Evolutionary conservation across 768 basidiomycete species (phyloP), one percentile per base, ranked within the genome.

Genomic region (Tricholoma furcatifolium): DNA sequence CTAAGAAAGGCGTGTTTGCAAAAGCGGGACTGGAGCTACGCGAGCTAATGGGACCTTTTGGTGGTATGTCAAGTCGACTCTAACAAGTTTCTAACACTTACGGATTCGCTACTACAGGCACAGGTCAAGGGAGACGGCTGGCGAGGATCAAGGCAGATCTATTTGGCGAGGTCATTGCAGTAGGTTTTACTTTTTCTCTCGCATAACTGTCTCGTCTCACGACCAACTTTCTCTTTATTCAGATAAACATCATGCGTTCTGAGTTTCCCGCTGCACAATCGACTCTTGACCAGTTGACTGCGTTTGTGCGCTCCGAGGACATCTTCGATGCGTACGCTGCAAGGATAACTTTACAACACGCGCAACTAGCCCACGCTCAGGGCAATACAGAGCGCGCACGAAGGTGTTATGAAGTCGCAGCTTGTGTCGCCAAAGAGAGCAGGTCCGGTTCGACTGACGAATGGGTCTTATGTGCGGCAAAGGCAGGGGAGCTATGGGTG

Each of bases 1-100:
- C 90, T 3, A 88, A 85, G 70, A 77, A 85, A 53, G 83, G 80
- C 43, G 70, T 87, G 0, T 92, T 90, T 68, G 83, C 87, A 0
- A 65, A 66, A 6, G 88, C 87, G 55, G 90, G 87, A 0, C 45
- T 87, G 6, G 64, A 70, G 18, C 66, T 78, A 18, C 74, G 72
- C 50, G 84, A 80, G 61, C 61, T 51, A 39, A 18, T 30, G 1
- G 43, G 40, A 12, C 27, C 39, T 23, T 56, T 56, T 23, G 50
- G 60, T 45, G 77, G 70, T 51, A 73, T 76, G 52, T 6, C 11
- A 38, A 38, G 18, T 38, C 36, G 18, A 15, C 36, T 18, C 36
- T 38, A 4, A 14, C 36, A 14, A 38, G 15, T 38, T 38, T 38
- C 36, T 27, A 7, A 27, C n/a, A n/a, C 27, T 7, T 27, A 27